These are phyloP conservation scores for Pilobolus umbonatus DNA, from an alignment of 192 early-diverging fungal genomes.

Conservation along the genomic window DNA sequence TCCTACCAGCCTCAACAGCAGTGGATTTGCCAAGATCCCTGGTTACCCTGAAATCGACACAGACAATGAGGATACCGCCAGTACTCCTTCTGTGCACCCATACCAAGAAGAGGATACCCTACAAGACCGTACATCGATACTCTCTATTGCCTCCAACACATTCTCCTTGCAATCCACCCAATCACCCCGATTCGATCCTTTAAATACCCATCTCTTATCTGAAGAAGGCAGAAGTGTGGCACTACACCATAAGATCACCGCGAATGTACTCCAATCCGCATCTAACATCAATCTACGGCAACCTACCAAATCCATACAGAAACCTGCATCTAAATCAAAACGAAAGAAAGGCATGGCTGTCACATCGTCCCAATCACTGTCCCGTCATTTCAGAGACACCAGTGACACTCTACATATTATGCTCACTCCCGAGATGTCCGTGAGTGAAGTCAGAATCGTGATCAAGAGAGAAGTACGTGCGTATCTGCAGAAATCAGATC, in stretches of 20 bases:
- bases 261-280: conserved; percentile 4
- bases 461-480: conserved; percentile 17
- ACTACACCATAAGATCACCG: background rate
- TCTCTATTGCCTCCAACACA: conserved; percentile 12
- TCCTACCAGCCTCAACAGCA: conserved; percentile 19
- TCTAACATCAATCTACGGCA: background rate
- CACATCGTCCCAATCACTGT: background rate
- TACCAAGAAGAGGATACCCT: conserved; percentile 7
- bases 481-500: conserved; percentile 24
- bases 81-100: no score
- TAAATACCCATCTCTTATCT: background rate
- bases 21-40: conserved; percentile 16
- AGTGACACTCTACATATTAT: background rate
- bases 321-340: background rate
- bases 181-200: background rate
- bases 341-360: background rate
- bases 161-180: conserved; percentile 4
- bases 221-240: conserved; percentile 11
- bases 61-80: background rate
- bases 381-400: background rate
- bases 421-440: background rate
- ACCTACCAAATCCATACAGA: background rate
- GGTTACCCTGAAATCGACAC: background rate
- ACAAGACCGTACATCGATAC: conserved; percentile 2
- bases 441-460: background rate